Base-by-base conservation (phyloP, 805 yeast species). In the Candida loeiensis region DNA sequence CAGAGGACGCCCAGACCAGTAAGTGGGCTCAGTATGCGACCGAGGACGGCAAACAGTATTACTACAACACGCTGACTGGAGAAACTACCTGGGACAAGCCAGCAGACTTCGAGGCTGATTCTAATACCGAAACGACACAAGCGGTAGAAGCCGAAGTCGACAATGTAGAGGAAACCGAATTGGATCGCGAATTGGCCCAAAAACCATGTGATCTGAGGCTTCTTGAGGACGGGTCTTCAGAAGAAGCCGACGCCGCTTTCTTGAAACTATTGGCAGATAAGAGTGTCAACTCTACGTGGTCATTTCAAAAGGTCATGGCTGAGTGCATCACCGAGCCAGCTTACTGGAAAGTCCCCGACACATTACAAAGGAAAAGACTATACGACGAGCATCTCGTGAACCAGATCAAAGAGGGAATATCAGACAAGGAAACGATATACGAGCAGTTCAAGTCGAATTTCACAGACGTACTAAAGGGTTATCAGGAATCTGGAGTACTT, bases 41-140 rank as follows among this genome's bases (percentile, higher is more conserved):
- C 1, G 77, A 75, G 13, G 89, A 69, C 8, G 76, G 90, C 2
- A 64, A 64, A 38, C 65, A 69, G 14, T 88, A 88, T 58, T 89
- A 85, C 66, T 82, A 81, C 59, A 84, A 85, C 53, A 64, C 70
- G 11, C 59, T 60, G 19, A 76, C 91, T 0, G 73, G 77, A 4
- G 79, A 80, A 51, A 81, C 93, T 14, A 79, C 82, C 0, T 90
- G 96, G 96, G 85, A 80, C 14, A 59, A 77, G n/a, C 96, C 96
- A 0, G 66, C 56, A 1, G 80, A 71, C 22, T 13, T 37, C 4
- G 34, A 14, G 32, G 43, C 14, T 8, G 25, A 40, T 28, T 11
- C 27, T 11, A 36, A 34, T 37, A 34, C 34, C 45, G 42, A 37
- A 27, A 29, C 19, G 14, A 33, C 29, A 3, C 44, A 42, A 24